A percentile compares a stretch with the other conserved stretches of the same genome.
phyloP scores from a whole-genome alignment of 2,329 filamentous ascomycete genomes.

The Nemania sp. region DNA sequence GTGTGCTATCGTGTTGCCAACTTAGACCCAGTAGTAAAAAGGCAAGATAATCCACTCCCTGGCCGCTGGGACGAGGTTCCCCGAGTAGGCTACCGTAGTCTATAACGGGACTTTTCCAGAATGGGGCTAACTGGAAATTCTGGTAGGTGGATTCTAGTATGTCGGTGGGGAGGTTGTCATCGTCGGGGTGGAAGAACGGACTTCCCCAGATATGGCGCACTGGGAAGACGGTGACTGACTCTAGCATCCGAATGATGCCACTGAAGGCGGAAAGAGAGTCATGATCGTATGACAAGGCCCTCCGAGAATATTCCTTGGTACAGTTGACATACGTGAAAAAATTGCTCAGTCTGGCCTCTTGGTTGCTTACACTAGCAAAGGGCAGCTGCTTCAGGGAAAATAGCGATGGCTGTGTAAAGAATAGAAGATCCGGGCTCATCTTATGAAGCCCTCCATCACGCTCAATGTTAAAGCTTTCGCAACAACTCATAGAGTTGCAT shows the following conservation, averaged over 20 bases:
- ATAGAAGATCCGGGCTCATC: neutral
- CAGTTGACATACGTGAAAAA: slow-evolving; percentile 31
- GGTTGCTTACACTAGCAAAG: neutral
- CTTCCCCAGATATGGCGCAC: slow-evolving; percentile 39
- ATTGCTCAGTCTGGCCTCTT: slow-evolving; percentile 9
- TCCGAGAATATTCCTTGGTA: slow-evolving; percentile 35
- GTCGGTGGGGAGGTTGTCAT: slow-evolving; percentile 9
- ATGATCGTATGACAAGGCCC: slow-evolving; percentile 31
- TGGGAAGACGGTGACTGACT: slow-evolving; percentile 24
- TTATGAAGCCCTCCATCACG: neutral
- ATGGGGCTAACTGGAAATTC: slow-evolving; percentile 10
- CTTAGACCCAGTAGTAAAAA: slow-evolving; percentile 21
- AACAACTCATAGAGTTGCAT: slow-evolving; percentile 29
- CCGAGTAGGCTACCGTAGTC: neutral
- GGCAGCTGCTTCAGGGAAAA: slow-evolving; percentile 14
- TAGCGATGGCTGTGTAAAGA: slow-evolving; percentile 14
- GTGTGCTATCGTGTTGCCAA: slow-evolving; percentile 31
- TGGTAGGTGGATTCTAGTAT: neutral
- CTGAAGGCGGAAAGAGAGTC: slow-evolving; percentile 37
- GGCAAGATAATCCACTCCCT: slow-evolving; percentile 18
- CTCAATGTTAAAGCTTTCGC: slow-evolving; percentile 24
- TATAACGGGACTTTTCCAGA: slow-evolving; percentile 2
- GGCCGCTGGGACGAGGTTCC: neutral
- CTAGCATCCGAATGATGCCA: slow-evolving; percentile 35
- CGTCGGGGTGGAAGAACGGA: slow-evolving; percentile 32